These are phyloP conservation scores for Ganoderma lingzhi DNA, from an alignment of 1,284 basidiomycete species.

Conservation along the genomic window DNA sequence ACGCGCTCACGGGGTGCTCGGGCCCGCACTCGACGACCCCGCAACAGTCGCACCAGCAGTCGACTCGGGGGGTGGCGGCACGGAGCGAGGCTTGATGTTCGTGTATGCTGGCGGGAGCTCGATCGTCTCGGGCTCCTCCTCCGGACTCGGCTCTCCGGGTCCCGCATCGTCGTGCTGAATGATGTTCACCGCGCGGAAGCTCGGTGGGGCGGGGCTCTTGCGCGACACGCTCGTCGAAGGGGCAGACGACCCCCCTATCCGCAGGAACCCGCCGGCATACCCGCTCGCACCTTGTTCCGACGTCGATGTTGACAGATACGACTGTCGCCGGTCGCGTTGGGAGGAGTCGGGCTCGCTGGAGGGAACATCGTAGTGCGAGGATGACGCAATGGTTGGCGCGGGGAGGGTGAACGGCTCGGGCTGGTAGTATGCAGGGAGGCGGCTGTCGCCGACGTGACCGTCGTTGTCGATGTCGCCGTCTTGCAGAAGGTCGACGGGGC, in stretches of 20 bases:
- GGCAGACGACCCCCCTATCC: constrained; percentile 30
- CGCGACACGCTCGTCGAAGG: constrained; percentile 47
- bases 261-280: constrained; percentile 26
- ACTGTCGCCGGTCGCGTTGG: constrained; percentile 33
- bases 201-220: constrained; percentile 52
- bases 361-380: constrained; percentile 27
- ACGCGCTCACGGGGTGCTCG: constrained; percentile 3
- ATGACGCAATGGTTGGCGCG: constrained; percentile 57
- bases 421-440: constrained; percentile 70
- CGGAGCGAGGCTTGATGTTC: constrained; percentile 34
- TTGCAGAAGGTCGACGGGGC: constrained; percentile 69
- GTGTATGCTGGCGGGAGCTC: constrained; percentile 85
- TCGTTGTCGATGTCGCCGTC: constrained; percentile 61
- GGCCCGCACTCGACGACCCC: not conserved
- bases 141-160: constrained; percentile 42
- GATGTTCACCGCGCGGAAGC: constrained; percentile 76
- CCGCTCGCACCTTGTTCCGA: constrained; percentile 20
- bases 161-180: constrained; percentile 86
- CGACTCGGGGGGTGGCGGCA: not conserved
- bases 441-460: constrained; percentile 42
- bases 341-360: not conserved
- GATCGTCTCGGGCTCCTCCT: constrained; percentile 68
- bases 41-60: constrained; percentile 1
- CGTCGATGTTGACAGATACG: constrained; percentile 37
- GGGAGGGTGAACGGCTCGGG: constrained; percentile 79